These are phyloP conservation scores for Cutaneotrichosporon curvatum DNA, from an alignment of 1,284 basidiomycete species.

Conservation along the genomic window DNA sequence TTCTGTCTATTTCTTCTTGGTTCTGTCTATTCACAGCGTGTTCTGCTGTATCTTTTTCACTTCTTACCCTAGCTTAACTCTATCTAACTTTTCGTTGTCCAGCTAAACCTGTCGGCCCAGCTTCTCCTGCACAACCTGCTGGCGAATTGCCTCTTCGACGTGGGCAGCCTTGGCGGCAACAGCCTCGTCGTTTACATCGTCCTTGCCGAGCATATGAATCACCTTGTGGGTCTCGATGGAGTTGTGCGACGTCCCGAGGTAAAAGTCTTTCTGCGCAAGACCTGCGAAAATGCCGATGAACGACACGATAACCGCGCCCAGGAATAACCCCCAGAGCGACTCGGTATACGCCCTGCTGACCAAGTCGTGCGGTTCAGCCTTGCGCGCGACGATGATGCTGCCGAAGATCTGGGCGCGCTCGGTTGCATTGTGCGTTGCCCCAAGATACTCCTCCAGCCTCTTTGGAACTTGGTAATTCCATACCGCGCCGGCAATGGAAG, in stretches of 20 bases:
- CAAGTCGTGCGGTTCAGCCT: constrained; percentile 22
- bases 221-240: constrained; percentile 27
- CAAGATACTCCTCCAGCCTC: constrained; percentile 24
- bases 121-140: constrained; percentile 1
- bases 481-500: constrained; percentile 33
- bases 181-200: constrained; percentile 18
- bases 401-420: constrained; percentile 24
- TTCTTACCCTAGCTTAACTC: no score
- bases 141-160: constrained; percentile 15
- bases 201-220: constrained; percentile 17
- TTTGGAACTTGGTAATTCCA: constrained; percentile 33
- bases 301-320: constrained; percentile 20
- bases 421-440: constrained; percentile 16
- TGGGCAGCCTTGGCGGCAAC: constrained; percentile 16
- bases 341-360: constrained; percentile 25
- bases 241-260: constrained; percentile 29
- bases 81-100: no score
- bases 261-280: constrained; percentile 22
- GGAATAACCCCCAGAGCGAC: constrained; percentile 16
- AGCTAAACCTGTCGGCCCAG: no score
- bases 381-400: constrained; percentile 18
- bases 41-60: no score
- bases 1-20: no score
- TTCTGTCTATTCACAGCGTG: no score
- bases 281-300: constrained; percentile 17